phyloP scores from a whole-genome alignment of 495 filamentous ascomycete species.

The Neurospora sp. region DNA sequence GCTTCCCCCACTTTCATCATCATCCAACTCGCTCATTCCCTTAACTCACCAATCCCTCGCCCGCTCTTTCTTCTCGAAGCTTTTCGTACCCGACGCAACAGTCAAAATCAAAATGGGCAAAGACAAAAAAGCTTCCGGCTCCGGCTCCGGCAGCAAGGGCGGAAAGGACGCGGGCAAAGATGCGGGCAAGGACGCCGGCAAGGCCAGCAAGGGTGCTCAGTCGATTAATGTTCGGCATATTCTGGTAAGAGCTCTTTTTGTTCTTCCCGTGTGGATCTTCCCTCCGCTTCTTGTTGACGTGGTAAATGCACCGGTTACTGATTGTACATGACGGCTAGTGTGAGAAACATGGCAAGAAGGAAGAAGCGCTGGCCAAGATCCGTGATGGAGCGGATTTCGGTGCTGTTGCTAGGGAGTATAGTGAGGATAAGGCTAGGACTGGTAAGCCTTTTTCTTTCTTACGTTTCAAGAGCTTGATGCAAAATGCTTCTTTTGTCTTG shows the following conservation, averaged over 20 bases:
- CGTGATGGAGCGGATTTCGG: conserved; percentile 73
- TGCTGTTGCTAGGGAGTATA: conserved; percentile 76
- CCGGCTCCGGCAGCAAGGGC: conserved; percentile 42
- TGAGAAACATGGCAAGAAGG: conserved; percentile 79
- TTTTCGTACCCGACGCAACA: too few species aligned
- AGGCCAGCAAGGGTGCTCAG: conserved; percentile 57
- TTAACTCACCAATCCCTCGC: background rate
- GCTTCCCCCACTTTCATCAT: background rate
- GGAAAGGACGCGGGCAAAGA: conserved; percentile 39
- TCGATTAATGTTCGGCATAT: conserved; percentile 85
- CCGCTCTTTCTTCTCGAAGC: too few species aligned
- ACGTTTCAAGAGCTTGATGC: too few species aligned
- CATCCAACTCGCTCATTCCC: background rate
- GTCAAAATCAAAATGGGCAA: conserved; percentile 11
- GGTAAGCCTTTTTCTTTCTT: conserved; percentile 38
- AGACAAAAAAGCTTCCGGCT: conserved; percentile 27
- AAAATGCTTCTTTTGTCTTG: too few species aligned
- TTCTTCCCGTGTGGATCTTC: too few species aligned
- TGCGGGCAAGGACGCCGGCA: conserved; percentile 36
- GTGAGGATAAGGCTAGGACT: conserved; percentile 79
- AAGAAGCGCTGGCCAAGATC: conserved; percentile 74
- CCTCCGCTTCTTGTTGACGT: too few species aligned
- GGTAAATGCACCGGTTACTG: too few species aligned
- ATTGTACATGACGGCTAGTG: too few species aligned
- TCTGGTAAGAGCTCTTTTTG: too few species aligned